phyloP scores from a whole-genome alignment of 805 yeast genomes.

The Schwanniomyces polymorphus region DNA sequence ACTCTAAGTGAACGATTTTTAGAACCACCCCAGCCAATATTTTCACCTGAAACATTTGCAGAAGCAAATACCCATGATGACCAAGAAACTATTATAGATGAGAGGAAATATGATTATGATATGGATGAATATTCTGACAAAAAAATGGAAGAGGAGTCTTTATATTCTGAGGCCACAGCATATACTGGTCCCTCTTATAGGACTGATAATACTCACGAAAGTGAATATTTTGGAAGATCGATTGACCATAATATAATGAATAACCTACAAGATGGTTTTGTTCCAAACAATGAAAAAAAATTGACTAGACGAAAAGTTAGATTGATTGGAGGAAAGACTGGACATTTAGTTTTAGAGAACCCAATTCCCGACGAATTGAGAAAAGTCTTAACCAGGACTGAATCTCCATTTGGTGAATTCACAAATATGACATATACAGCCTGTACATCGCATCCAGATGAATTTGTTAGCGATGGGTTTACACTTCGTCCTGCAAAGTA shows the following conservation, averaged over 20 bases:
- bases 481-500: conserved; percentile 81
- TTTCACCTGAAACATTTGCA: conserved; percentile 61
- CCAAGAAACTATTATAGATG: conserved; percentile 33
- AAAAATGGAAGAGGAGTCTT: conserved; percentile 32
- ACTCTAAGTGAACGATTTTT: conserved; percentile 50
- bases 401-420: conserved; percentile 79
- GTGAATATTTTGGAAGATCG: conserved; percentile 44
- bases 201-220: conserved; percentile 18
- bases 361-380: conserved; percentile 90
- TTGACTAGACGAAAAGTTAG: conserved; percentile 71
- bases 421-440: conserved; percentile 97
- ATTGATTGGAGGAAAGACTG: conserved; percentile 59
- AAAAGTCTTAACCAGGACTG: conserved; percentile 82
- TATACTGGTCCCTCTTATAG: conserved; percentile 31
- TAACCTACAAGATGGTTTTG: conserved; percentile 36
- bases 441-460: conserved; percentile 90
- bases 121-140: conserved; percentile 35
- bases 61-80: conserved; percentile 47
- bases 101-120: conserved; percentile 23
- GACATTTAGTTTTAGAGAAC: conserved; percentile 87
- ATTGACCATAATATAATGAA: conserved; percentile 50
- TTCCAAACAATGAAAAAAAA: conserved; percentile 69
- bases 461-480: conserved; percentile 77
- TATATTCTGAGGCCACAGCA: conserved; percentile 36
- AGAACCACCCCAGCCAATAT: conserved; percentile 67